Conservation (phyloP, 2,329 filamentous ascomycete genomes). For the Phyllosticta paracitricarpa region DNA sequence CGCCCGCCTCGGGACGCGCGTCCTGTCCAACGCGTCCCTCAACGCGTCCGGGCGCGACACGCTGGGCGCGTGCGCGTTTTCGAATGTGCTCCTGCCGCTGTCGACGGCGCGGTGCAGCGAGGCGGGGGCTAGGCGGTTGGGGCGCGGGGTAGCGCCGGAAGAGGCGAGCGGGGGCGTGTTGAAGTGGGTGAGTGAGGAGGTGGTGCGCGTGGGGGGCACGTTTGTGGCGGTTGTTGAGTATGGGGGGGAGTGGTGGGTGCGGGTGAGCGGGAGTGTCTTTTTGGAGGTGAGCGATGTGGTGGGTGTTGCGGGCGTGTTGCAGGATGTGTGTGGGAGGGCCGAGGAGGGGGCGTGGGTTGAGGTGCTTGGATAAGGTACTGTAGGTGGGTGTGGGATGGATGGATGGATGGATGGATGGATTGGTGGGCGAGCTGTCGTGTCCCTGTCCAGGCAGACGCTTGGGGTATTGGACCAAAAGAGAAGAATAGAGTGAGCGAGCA, state of each 20-base stretch:
- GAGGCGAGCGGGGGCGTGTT: conserved; percentile 20
- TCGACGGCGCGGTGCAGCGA: conserved; percentile 23
- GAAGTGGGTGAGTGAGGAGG: conserved; percentile 30
- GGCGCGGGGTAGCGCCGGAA: conserved; percentile 16
- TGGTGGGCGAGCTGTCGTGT: background rate
- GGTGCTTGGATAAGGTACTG: background rate
- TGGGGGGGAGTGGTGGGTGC: conserved; percentile 53
- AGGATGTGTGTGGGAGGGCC: conserved; percentile 45
- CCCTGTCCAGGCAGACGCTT: no score
- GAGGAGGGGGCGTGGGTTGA: conserved; percentile 33
- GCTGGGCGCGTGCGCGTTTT: conserved; percentile 57
- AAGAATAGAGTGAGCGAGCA: no score
- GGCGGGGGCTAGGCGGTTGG: conserved; percentile 13
- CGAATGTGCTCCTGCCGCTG: conserved; percentile 66
- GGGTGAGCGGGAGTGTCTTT: conserved; percentile 76
- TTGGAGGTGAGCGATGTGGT: conserved; percentile 71
- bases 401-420: background rate
- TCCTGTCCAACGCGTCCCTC: conserved; percentile 54
- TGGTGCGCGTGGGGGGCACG: conserved; percentile 54
- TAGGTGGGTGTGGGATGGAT: background rate
- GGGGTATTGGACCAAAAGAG: no score
- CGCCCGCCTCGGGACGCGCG: conserved; percentile 54
- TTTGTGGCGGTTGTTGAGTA: conserved; percentile 59
- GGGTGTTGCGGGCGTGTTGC: conserved; percentile 52
- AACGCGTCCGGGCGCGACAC: conserved; percentile 29